These are phyloP conservation scores for Starmerella ratchasimensis DNA, from an alignment of 805 yeast species.

Conservation along the genomic window DNA sequence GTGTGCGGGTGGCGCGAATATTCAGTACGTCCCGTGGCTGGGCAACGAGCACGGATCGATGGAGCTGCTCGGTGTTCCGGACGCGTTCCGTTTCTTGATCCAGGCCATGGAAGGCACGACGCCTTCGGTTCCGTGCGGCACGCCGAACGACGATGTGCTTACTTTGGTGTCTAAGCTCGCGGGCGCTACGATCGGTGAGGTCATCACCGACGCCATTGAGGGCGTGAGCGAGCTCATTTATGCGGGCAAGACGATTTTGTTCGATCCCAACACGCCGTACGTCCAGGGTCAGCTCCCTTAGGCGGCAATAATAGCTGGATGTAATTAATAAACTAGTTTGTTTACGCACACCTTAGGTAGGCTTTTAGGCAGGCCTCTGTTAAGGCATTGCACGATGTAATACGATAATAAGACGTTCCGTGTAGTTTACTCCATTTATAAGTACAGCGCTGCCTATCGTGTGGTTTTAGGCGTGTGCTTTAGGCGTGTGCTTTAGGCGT, in stretches of 20 bases:
- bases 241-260: not conserved
- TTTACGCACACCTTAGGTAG: no score
- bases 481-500: no score
- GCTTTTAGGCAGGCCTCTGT: no score
- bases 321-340: no score
- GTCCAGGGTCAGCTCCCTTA: not conserved
- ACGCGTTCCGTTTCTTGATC: constrained; percentile 12
- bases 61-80: constrained; percentile 6
- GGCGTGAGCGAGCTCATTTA: not conserved
- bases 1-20: constrained; percentile 9
- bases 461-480: no score
- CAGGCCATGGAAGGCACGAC: constrained; percentile 9
- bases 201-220: not conserved
- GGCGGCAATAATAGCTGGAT: no score
- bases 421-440: no score
- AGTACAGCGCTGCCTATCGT: no score
- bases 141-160: constrained; percentile 4
- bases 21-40: constrained; percentile 7
- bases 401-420: no score
- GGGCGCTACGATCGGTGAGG: constrained; percentile 3
- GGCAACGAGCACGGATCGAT: constrained; percentile 6
- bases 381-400: no score
- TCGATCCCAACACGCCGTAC: not conserved
- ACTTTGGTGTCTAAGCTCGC: constrained; percentile 1
- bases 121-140: constrained; percentile 6